A percentile compares a stretch with the other conserved stretches of the same genome.
Evolutionary conservation across 495 filamentous ascomycete species (phyloP).

Genomic region (Filosporella fistucella): DNA sequence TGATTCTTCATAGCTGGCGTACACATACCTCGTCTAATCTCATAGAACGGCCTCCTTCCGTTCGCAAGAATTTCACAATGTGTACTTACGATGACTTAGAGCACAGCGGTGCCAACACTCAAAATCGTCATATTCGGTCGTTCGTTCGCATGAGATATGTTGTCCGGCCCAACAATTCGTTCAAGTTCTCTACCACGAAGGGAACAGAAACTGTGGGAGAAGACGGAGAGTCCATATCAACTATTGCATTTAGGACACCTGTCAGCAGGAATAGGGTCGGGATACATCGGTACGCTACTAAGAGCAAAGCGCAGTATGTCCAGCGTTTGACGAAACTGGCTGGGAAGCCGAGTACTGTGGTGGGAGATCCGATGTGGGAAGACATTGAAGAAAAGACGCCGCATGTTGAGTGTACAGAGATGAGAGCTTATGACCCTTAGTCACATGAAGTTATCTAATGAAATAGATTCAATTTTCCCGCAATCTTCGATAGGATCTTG

Average conservation of each 20-base stretch:
- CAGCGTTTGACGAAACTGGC: conserved; percentile 14
- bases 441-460: background rate
- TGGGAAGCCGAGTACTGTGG: conserved; percentile 4
- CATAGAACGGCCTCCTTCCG: conserved; percentile 4
- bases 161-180: background rate
- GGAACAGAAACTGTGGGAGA: conserved; percentile 15
- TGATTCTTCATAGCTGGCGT: conserved; percentile 10
- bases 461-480: no score
- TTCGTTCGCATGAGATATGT: background rate
- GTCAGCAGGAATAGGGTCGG: conserved; percentile 8
- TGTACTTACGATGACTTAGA: conserved; percentile 9
- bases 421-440: conserved; percentile 5
- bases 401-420: conserved; percentile 4
- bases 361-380: background rate
- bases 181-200: background rate
- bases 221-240: conserved; percentile 2
- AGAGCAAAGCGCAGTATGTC: conserved; percentile 17
- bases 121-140: conserved; percentile 5
- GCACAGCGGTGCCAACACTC: background rate
- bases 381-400: background rate
- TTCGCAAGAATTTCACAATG: conserved; percentile 6
- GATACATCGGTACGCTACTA: conserved; percentile 19
- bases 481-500: no score
- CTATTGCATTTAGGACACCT: conserved; percentile 3
- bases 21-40: conserved; percentile 11